Evolutionary conservation across 2,329 filamentous ascomycete genomes (phyloP), one percentile per base, ranked within the genome.

Genomic region (Calonectria pteridis): DNA sequence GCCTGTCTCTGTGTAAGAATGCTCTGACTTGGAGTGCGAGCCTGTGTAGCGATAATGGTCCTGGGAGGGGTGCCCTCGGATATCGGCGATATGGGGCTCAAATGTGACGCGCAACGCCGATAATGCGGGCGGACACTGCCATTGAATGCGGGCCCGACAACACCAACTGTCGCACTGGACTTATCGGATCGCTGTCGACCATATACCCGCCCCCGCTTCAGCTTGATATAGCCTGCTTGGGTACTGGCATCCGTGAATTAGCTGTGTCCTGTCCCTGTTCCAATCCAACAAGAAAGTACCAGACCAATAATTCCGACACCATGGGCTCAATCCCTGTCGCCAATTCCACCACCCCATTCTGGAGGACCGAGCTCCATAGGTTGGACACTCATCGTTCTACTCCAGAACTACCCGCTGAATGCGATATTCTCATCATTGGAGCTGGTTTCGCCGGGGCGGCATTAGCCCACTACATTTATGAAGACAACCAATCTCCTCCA

Each of bases 341-440:
- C 20, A 67, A 73, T 20, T 63, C 72, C 10, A 55, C 58, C 9
- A n/a, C 53, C 13, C 58, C 72, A 3, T 73, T 73, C 18, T 73
- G 72, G 72, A 67, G 65, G 16, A 43, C 68, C 6, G 62, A 73
- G 14, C 51, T 51, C 26, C 37, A 55, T 6, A 23, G 50, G 2
- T 43, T 71, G 13, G 72, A 73, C 29, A 37, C 35, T 33, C 55
- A 58, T 26, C 72, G 67, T 6, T 71, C 50, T 26, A 73, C 71
- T 1, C 18, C 28, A 3, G 59, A 73, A 4, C 78, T 89, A 0
- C 87, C 87, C 0, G 49, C 76, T 2, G 74, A 84, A 33, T 83
- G 81, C 37, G 86, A 89, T 69, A 83, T 89, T 64, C 83, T 85
- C 35, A 85, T 89, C 55, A 83, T 89, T 13, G 71, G 71, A 9